Conservation (phyloP, 2,329 filamentous ascomycete genomes). For the Drechslerella dactyloides region DNA sequence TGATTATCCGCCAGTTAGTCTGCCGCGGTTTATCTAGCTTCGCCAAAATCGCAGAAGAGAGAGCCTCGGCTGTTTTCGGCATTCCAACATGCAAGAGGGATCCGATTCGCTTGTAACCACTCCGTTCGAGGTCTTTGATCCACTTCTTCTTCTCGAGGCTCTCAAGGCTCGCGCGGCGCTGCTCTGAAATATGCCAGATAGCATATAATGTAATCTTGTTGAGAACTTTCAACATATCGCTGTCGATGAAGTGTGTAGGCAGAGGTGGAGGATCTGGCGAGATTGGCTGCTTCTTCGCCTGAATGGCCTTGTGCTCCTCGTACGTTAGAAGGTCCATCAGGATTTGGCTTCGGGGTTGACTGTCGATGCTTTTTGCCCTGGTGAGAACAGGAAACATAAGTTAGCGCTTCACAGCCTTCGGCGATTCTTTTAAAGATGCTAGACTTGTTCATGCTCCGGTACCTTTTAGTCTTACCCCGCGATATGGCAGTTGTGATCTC, state of each 20-base stretch:
- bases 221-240: neutral
- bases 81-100: slow-evolving; percentile 4
- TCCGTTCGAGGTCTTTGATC: slow-evolving; percentile 6
- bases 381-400: too few species aligned
- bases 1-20: neutral
- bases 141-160: slow-evolving; percentile 6
- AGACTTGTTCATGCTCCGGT: too few species aligned
- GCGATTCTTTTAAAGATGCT: too few species aligned
- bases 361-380: too few species aligned
- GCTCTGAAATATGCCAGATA: slow-evolving; percentile 3
- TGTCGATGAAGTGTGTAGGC: neutral
- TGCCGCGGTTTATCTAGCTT: slow-evolving; percentile 1
- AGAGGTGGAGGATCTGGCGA: neutral
- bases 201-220: slow-evolving; percentile 7
- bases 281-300: too few species aligned
- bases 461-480: too few species aligned
- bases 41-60: neutral
- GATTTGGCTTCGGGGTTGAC: too few species aligned
- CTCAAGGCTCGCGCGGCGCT: neutral
- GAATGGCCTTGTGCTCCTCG: too few species aligned
- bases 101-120: slow-evolving; percentile 4
- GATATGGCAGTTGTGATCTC: too few species aligned
- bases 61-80: neutral
- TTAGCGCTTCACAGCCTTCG: too few species aligned
- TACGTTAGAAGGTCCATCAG: too few species aligned